A percentile compares a stretch with the other conserved stretches of the same genome.
These are phyloP conservation scores for Eimeria tenella DNA, from an alignment of 169 alveolate species.

Conservation along the genomic window DNA sequence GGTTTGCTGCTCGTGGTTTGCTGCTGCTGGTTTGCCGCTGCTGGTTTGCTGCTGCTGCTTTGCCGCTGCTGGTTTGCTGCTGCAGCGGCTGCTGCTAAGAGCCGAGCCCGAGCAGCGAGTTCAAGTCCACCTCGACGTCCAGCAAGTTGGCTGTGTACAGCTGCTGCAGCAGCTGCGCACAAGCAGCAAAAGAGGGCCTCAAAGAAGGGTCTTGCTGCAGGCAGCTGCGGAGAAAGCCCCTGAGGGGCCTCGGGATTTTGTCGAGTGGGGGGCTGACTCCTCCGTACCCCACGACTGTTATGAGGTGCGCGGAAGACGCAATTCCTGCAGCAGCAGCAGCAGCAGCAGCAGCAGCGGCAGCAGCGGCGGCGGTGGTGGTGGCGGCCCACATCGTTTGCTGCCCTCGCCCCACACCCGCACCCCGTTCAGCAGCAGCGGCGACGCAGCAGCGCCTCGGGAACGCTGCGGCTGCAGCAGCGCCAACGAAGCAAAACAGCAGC, in stretches of 20 bases:
- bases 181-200: slow-evolving; percentile 75
- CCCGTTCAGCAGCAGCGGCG: slow-evolving; percentile 56
- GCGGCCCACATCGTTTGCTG: too few relatives aligned
- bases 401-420: slow-evolving; percentile 18
- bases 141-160: slow-evolving; percentile 62
- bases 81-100: neutral
- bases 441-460: neutral
- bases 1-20: neutral
- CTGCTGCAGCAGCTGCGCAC: slow-evolving; percentile 76
- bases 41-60: neutral
- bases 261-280: slow-evolving; percentile 30
- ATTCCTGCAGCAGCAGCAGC: slow-evolving; percentile 70
- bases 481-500: slow-evolving; percentile 10
- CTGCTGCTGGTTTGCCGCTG: neutral
- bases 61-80: neutral
- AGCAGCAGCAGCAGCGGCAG: neutral
- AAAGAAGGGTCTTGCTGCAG: slow-evolving; percentile 36
- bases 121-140: slow-evolving; percentile 73
- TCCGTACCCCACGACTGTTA: slow-evolving; percentile 77
- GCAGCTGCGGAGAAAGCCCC: slow-evolving; percentile 53
- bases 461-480: neutral
- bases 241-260: slow-evolving; percentile 51
- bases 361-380: neutral
- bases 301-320: slow-evolving; percentile 60
- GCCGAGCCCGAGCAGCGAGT: slow-evolving; percentile 69